A percentile compares a stretch with the other conserved stretches of the same genome.
Evolutionary conservation across 140 eudicot species (phyloP).

Genomic region (Senecio squalidus): DNA sequence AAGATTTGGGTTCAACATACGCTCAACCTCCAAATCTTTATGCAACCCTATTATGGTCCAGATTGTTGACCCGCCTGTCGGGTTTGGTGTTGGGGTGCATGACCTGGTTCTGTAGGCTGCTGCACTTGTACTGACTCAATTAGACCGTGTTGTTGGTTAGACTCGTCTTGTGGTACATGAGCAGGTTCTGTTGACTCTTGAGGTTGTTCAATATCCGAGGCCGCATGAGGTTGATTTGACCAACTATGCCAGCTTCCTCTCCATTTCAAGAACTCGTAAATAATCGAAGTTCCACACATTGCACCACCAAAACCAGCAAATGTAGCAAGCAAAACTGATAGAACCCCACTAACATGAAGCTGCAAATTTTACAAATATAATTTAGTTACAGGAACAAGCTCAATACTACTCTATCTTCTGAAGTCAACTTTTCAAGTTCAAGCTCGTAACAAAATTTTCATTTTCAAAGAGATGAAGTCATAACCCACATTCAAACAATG

Average conservation of each 20-base stretch:
- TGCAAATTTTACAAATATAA: slow-evolving; percentile 19
- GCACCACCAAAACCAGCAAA: slow-evolving; percentile 92
- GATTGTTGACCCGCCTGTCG: slow-evolving; percentile 9
- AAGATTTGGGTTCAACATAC: neutral
- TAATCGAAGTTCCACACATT: slow-evolving; percentile 67
- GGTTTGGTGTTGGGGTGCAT: slow-evolving; percentile 17
- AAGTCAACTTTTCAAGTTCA: no score
- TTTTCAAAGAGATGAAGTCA: neutral
- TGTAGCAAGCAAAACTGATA: slow-evolving; percentile 81
- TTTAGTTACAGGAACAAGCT: neutral
- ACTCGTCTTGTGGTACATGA: slow-evolving; percentile 22
- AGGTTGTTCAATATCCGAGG: slow-evolving; percentile 27
- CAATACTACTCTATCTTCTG: neutral
- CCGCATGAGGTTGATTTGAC: slow-evolving; percentile 27
- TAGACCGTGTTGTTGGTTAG: slow-evolving; percentile 23
- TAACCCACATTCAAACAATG: neutral
- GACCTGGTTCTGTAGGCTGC: slow-evolving; percentile 32
- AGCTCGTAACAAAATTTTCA: no score
- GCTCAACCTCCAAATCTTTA: neutral
- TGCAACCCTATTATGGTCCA: slow-evolving; percentile 1
- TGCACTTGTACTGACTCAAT: slow-evolving; percentile 26
- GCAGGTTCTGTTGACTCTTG: slow-evolving; percentile 32
- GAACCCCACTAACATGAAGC: slow-evolving; percentile 69
- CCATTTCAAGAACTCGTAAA: slow-evolving; percentile 55
- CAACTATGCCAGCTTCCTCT: slow-evolving; percentile 36